Evolutionary conservation across 768 basidiomycete genomes (phyloP), one percentile per base, ranked within the genome.

Genomic region (Leccinum obscurum): DNA sequence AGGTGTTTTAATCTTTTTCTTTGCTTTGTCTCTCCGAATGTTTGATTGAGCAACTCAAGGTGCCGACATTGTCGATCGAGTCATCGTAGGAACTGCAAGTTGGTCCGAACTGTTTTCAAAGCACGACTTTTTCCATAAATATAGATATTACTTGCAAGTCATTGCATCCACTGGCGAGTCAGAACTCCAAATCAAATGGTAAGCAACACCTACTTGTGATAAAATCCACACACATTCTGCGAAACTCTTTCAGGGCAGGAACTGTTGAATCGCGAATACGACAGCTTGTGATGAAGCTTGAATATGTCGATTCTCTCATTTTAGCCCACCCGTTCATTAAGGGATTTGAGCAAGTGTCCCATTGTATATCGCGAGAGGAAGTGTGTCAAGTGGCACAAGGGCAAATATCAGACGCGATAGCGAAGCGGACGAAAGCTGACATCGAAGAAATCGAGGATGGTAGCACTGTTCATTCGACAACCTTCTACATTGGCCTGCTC

Each of bases 181-280:
- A 6, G 93, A 95, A n/a, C 77, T 88, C 14, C 93, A 98, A 71
- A 85, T 92, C 61, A 97, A 97, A 78, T 98, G 96, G 96, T 95
- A 67, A 58, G 86, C 49, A 30, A 20, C 32, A 10, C 59, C 30
- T 50, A n/a, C 34, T 22, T 39, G 30, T 46, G 34, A 28, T 37
- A 22, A 52, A 49, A 46, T 64, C 41, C 28, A 30, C 49, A 39
- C 26, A 57, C 28, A 52, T 39, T 62, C 65, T 66, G 63, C 62
- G 62, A 59, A 59, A 66, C 55, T 52, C 30, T 44, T 46, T 0
- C 53, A 89, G 88, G 87, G 77, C 94, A n/a, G 96, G 96, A 49
- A 98, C 95, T n/a, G 97, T 99, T 30, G 96, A 99, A 77, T 98
- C 97, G 22, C 86, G 92, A 67, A 83, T 98, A 78, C 88, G 97